phyloP scores from a whole-genome alignment of 768 basidiomycete genomes.

The Lactarius pseudohatsudake region DNA sequence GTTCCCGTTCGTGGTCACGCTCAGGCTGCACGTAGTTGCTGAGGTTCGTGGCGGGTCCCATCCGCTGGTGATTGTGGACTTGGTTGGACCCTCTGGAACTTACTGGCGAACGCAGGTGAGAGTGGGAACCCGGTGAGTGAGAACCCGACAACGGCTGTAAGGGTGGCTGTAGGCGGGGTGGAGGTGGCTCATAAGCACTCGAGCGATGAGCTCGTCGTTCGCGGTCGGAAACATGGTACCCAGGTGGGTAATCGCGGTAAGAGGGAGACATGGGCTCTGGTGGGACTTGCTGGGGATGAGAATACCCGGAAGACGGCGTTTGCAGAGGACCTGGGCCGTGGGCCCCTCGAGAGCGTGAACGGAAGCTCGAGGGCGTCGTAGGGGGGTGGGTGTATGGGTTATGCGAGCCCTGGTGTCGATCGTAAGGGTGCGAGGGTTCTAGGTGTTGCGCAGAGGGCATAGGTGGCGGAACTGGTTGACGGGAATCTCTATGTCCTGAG shows the following conservation, averaged over 20 bases:
- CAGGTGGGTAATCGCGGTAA: conserved; percentile 22
- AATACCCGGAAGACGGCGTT: conserved; percentile 24
- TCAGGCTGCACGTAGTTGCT: conserved; percentile 47
- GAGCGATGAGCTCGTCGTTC: conserved; percentile 23
- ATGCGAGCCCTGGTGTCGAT: conserved; percentile 21
- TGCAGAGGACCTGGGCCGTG: conserved; percentile 27
- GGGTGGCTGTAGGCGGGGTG: conserved; percentile 18
- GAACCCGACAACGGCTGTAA: conserved; percentile 14
- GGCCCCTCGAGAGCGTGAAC: conserved; percentile 19
- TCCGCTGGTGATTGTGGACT: conserved; percentile 64
- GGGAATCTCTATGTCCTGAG: conserved; percentile 33
- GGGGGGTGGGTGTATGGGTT: conserved; percentile 16
- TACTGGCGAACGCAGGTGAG: conserved; percentile 47
- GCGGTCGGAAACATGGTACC: conserved; percentile 19
- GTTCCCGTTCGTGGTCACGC: conserved; percentile 50
- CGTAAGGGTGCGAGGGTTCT: conserved; percentile 21
- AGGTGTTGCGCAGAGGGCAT: conserved; percentile 30
- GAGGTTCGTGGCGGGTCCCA: conserved; percentile 61
- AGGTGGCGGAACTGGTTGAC: conserved; percentile 32
- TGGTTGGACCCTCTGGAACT: conserved; percentile 35
- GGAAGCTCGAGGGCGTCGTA: conserved; percentile 15
- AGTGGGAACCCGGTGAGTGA: conserved; percentile 40
- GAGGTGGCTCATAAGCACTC: conserved; percentile 9
- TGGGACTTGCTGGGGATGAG: conserved; percentile 24
- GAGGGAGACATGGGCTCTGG: conserved; percentile 28